These are phyloP conservation scores for Pythium biforme DNA, from an alignment of 352 stramenopile species.

Conservation along the genomic window DNA sequence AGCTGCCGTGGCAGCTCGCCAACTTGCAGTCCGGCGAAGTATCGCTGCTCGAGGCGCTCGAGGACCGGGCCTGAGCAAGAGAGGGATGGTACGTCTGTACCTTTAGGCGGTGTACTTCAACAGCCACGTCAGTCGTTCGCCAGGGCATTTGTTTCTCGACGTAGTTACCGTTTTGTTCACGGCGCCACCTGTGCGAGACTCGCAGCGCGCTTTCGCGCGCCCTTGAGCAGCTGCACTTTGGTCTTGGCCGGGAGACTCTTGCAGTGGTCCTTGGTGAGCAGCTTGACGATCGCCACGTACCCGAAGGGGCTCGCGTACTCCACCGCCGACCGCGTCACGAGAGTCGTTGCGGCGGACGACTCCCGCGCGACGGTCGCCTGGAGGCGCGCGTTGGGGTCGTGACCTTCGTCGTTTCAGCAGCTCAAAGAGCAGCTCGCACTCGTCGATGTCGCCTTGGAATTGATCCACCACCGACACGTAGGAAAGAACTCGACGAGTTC, in stretches of 20 bases:
- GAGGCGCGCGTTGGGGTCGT: neutral
- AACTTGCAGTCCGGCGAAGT: conserved; percentile 75
- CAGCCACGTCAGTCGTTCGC: too few species aligned
- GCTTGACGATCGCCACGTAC: conserved; percentile 7
- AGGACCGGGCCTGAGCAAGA: conserved; percentile 21
- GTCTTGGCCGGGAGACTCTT: too few species aligned
- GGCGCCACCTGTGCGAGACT: neutral
- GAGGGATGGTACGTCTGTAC: neutral
- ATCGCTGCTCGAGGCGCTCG: conserved; percentile 48
- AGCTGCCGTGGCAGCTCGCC: conserved; percentile 77
- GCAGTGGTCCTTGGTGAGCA: too few species aligned
- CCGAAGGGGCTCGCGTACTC: conserved; percentile 7
- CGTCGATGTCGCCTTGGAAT: neutral
- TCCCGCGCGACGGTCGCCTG: conserved; percentile 5
- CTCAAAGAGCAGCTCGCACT: neutral
- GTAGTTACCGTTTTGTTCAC: too few species aligned
- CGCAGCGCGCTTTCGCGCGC: neutral
- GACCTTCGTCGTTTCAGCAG: conserved; percentile 6
- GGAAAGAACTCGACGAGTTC: neutral
- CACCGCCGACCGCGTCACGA: neutral
- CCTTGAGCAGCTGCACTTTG: neutral
- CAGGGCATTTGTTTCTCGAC: neutral
- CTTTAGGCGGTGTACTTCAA: too few species aligned
- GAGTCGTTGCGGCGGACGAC: neutral
- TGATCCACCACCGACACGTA: neutral